Conservation (phyloP, 495 filamentous ascomycete species). For the Lepidopterella palustris region DNA sequence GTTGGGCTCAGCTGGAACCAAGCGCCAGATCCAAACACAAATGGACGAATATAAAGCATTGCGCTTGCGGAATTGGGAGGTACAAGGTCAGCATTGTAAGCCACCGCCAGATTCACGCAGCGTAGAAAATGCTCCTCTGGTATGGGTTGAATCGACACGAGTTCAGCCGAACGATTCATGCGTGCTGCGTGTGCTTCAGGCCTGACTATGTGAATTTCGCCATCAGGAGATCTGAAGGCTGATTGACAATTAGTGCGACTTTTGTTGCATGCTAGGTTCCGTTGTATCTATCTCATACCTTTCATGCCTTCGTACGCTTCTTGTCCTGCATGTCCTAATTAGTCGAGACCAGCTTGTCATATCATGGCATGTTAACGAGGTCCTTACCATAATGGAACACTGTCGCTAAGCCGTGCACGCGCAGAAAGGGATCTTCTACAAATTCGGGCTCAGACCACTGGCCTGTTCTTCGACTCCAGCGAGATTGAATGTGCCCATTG, state of each 20-base stretch:
- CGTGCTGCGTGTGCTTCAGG: slow-evolving; percentile 36
- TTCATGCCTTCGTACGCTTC: slow-evolving; percentile 38
- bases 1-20: slow-evolving; percentile 34
- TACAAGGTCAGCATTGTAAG: slow-evolving; percentile 41
- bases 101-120: slow-evolving; percentile 38
- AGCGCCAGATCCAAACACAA: slow-evolving; percentile 39
- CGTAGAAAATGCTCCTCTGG: slow-evolving; percentile 37
- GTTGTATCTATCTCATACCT: too few species aligned
- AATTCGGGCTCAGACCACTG: slow-evolving; percentile 40
- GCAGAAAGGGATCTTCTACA: slow-evolving; percentile 40
- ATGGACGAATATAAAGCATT: slow-evolving; percentile 43
- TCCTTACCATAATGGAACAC: slow-evolving; percentile 43
- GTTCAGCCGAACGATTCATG: slow-evolving; percentile 30
- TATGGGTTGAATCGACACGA: slow-evolving; percentile 40
- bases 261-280: too few species aligned
- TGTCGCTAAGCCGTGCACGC: slow-evolving; percentile 42
- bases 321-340: slow-evolving; percentile 24
- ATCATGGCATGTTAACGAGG: not conserved
- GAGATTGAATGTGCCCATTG: slow-evolving; percentile 45
- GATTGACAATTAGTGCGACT: too few species aligned
- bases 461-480: slow-evolving; percentile 33
- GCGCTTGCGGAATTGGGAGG: slow-evolving; percentile 39
- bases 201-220: slow-evolving; percentile 41
- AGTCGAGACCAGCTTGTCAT: too few species aligned
- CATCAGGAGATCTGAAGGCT: slow-evolving; percentile 37